Evolutionary conservation across 1,139 yeast genomes (phyloP), one percentile per base, ranked within the genome.

Genomic region (Pneumocystis wakefieldiae): DNA sequence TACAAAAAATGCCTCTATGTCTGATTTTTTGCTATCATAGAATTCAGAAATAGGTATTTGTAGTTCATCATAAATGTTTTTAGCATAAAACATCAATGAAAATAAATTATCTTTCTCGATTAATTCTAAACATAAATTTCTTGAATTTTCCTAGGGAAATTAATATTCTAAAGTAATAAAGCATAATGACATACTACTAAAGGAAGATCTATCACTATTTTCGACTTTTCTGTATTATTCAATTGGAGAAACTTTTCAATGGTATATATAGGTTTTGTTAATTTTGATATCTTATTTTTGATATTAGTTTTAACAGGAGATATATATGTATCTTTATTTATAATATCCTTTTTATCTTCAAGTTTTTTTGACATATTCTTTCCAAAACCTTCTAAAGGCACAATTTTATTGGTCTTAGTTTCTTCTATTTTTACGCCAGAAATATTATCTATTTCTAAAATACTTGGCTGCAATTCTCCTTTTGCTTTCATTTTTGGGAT

Each of bases 401-500:
- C 41, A 24, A 53, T 61, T 32, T 41, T 41, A n/a, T 62, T 41
- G 17, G 17, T 42, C 2, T 58, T 28, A 29, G 24, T 59, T 32
- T 57, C 39, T 39, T 29, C 24, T 37, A 28, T 61, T 15, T 19
- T 55, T 19, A 15, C 15, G 1, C 29, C 36, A 15, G 57, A 60
- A 19, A n/a, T 48, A n/a, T 7, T n/a, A 19, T 8, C n/a, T 60
- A 36, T 24, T 10, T 39, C 57, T 15, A 24, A 39, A 28, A 55
- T 42, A 29, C 59, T 32, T 10, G 60, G 19, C 17, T 60, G 62
- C 7, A 38, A 36, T 14, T 42, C 58, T 29, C 67, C 67, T 32
- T 66, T 66, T 24, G 61, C 61, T 24, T 59, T 57, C 48, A 66
- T 57, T 53, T 65, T 65, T 6, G 67, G 67, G 4, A 63, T 42